Evolutionary conservation across 2,329 filamentous ascomycete genomes (phyloP), one percentile per base, ranked within the genome.

Genomic region (Aspergillus fructus): DNA sequence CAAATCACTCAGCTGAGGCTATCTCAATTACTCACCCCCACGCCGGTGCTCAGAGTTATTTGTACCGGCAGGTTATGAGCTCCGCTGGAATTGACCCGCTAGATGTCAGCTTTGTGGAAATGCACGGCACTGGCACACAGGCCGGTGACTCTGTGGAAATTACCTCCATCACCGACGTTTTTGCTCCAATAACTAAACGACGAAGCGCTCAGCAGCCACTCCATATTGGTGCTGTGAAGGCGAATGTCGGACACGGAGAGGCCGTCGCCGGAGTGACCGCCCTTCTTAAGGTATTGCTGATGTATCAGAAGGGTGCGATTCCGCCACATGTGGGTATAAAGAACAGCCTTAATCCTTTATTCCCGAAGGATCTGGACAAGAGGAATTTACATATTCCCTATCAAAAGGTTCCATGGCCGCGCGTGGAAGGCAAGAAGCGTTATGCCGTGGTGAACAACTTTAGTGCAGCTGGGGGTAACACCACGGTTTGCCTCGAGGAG

Each of bases 241-340:
- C 72, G 0, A 75, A 75, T 53, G 64, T 76, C 8, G 74, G 70
- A 81, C 40, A 85, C 80, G n/a, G 81, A 79, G n/a, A 75, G 46
- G 64, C 70, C 2, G 73, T 49, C 1, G 66, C 72, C 1, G 73
- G 72, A 11, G 60, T 71, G 1, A 64, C 65, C 4, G 61, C 68
- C 0, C 74, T 90, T 3, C 76, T 85, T 66, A 89, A 90, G 70
- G 82, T 87, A 0, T 71, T 89, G 3, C 66, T 89, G 64, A 88
- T 88, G 85, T 69, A 88, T 45, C 79, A 86, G 70, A 83, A 88
- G 64, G 81, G 81, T 50, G 69, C 74, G 3, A 89, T 90, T 34
- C 85, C 86, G 0, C 85, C 84, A 0, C 87, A 91, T 61, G 77
- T 83, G 6, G 87, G 88, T 6, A 88, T 90, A 74, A 89, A 89